Conservation (phyloP, 1,139 yeast genomes). For the Scheffersomyces cryptocercus region DNA sequence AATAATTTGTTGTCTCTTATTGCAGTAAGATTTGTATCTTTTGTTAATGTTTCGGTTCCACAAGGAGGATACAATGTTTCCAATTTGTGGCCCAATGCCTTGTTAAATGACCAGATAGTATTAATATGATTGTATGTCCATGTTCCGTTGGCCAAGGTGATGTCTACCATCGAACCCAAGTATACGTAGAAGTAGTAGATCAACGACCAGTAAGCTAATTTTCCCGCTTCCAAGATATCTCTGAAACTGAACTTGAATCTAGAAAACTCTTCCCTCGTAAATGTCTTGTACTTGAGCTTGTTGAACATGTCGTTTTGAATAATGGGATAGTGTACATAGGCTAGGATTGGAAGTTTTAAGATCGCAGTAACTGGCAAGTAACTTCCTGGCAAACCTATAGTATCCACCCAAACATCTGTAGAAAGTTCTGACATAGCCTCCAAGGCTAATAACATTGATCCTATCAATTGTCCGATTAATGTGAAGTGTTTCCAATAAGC, state of each 20-base stretch:
- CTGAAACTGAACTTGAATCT: conserved; percentile 4
- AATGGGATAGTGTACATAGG: conserved; percentile 93
- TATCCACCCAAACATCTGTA: conserved; percentile 93
- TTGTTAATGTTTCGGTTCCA: conserved; percentile 56
- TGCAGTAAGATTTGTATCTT: conserved; percentile 9
- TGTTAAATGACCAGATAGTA: conserved; percentile 55
- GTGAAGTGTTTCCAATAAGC: conserved; percentile 79
- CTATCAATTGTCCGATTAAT: conserved; percentile 82
- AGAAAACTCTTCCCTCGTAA: conserved; percentile 10
- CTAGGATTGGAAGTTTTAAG: conserved; percentile 70
- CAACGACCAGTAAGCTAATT: conserved; percentile 70
- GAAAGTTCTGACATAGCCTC: conserved; percentile 70
- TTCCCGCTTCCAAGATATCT: conserved; percentile 35
- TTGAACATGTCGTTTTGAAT: conserved; percentile 84
- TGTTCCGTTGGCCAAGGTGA: conserved; percentile 79
- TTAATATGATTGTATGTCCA: conserved; percentile 85
- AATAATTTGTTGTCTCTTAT: conserved; percentile 59
- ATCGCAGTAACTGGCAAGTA: conserved; percentile 59
- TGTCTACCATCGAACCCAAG: conserved; percentile 66
- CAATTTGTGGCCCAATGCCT: conserved; percentile 22
- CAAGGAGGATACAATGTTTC: conserved; percentile 83
- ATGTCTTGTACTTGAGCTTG: conserved; percentile 45
- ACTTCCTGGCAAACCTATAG: conserved; percentile 90
- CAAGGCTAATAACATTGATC: conserved; percentile 65
- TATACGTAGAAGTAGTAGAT: conserved; percentile 63